Evolutionary conservation across 768 basidiomycete genomes (phyloP), one percentile per base, ranked within the genome.

Genomic region (Serpula lacrymans): DNA sequence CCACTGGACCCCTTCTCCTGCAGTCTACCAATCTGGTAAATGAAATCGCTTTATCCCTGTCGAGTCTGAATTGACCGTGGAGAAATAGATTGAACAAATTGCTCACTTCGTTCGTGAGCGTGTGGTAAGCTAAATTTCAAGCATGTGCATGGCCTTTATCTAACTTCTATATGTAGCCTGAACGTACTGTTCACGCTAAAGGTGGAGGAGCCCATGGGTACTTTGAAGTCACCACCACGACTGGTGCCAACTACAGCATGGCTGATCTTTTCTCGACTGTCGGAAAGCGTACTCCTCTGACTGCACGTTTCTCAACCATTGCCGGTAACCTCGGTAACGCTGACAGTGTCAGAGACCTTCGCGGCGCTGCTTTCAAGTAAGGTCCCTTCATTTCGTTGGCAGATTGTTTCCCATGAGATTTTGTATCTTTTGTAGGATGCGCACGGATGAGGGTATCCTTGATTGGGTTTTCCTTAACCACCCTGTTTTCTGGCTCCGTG

Each of bases 321-420:
- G 64, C 65, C 11, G 75, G 77, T n/a, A 70, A 72, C 12, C 54
- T 67, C 31, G 78, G 77, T 12, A 67, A 65, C 17, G 65, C 75
- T 1, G 77, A 80, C 48, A 57, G 57, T 35, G 62, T 69, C 22
- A 58, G 77, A 24, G 77, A 80, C 41, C 69, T 76, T 5, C 63
- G 78, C 43, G 78, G 78, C 1, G 75, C 80, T 48, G 75, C 74
- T 2, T 59, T 67, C 18, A 67, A 76, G 60, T 68, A 64, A 28
- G 69, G n/a, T n/a, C n/a, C n/a, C n/a, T n/a, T n/a, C n/a, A n/a
- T n/a, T n/a, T n/a, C n/a, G n/a, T n/a, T n/a, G n/a, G n/a, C n/a
- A n/a, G n/a, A n/a, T n/a, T n/a, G n/a, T n/a, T n/a, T n/a, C n/a
- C n/a, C n/a, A n/a, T n/a, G n/a, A n/a, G n/a, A n/a, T n/a, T n/a